These are phyloP conservation scores for Microcera coccophila DNA, from an alignment of 2,329 filamentous ascomycete species.

Conservation along the genomic window DNA sequence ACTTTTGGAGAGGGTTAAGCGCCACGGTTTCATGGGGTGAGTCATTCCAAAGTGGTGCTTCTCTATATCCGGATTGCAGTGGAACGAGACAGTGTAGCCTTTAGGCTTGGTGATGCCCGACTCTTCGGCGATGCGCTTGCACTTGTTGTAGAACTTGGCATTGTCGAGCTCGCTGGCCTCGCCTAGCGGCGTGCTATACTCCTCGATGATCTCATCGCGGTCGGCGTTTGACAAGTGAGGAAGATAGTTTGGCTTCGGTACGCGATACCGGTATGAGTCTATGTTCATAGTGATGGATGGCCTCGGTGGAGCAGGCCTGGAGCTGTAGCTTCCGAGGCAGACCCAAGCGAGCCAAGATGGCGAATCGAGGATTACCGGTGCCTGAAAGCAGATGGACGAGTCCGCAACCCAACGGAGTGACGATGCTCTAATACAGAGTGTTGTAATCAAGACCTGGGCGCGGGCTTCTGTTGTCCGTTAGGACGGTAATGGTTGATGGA, in stretches of 20 bases:
- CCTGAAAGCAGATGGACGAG: too few species aligned
- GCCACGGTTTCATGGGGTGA: constrained; percentile 99
- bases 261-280: constrained; percentile 49
- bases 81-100: constrained; percentile 89
- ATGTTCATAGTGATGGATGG: constrained; percentile 30
- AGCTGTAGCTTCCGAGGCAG: too few species aligned
- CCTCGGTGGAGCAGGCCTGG: too few species aligned
- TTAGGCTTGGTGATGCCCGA: constrained; percentile 74
- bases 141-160: constrained; percentile 54
- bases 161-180: constrained; percentile 52
- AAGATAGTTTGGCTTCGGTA: constrained; percentile 58
- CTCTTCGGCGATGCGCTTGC: constrained; percentile 52
- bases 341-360: too few species aligned
- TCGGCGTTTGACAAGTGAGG: constrained; percentile 52
- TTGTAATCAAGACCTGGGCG: too few species aligned
- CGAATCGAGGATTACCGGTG: too few species aligned
- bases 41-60: constrained; percentile 95
- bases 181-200: constrained; percentile 49
- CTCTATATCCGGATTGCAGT: constrained; percentile 92
- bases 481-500: constrained; percentile 12
- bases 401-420: too few species aligned
- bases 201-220: constrained; percentile 50
- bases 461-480: too few species aligned
- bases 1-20: constrained; percentile 89
- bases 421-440: too few species aligned